phyloP scores from a whole-genome alignment of 164 flowering plant genomes.

The Piper betle region DNA sequence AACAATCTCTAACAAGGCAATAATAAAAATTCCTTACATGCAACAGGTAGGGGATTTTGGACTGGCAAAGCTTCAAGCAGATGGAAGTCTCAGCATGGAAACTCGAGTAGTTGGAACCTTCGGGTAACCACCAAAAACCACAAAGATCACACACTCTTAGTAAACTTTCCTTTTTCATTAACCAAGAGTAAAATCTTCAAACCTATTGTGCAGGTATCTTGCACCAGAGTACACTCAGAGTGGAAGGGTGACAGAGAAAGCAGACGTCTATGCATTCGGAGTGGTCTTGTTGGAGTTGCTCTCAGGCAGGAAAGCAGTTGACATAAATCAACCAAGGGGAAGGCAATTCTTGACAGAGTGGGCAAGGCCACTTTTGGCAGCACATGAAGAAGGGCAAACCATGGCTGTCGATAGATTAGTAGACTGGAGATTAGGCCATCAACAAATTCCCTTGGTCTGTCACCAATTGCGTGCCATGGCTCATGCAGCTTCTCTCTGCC shows the following conservation, averaged over 20 bases:
- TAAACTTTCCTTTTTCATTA: not conserved
- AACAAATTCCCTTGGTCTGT: conserved; percentile 4
- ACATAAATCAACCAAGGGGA: conserved; percentile 27
- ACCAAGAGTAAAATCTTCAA: not conserved
- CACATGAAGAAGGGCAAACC: conserved; percentile 18
- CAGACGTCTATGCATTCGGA: conserved; percentile 84
- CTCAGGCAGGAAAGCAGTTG: conserved; percentile 39
- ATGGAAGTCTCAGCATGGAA: conserved; percentile 65
- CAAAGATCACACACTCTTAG: not conserved
- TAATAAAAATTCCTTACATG: not conserved
- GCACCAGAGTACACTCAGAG: conserved; percentile 71
- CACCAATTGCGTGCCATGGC: conserved; percentile 50
- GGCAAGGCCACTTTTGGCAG: conserved; percentile 25
- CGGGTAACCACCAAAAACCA: conserved; percentile 34
- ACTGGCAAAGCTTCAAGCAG: conserved; percentile 89
- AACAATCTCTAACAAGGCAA: no score
- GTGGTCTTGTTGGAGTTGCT: conserved; percentile 62
- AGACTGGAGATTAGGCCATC: conserved; percentile 27
- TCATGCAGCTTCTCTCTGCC: conserved; percentile 29
- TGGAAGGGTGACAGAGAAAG: conserved; percentile 51
- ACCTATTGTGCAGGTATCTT: conserved; percentile 40
- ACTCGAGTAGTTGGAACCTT: conserved; percentile 91
- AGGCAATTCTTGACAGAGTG: conserved; percentile 27
- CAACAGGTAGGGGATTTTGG: conserved; percentile 94
- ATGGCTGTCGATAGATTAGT: conserved; percentile 17